phyloP scores from a whole-genome alignment of 768 basidiomycete genomes.

The Mycena floridula region DNA sequence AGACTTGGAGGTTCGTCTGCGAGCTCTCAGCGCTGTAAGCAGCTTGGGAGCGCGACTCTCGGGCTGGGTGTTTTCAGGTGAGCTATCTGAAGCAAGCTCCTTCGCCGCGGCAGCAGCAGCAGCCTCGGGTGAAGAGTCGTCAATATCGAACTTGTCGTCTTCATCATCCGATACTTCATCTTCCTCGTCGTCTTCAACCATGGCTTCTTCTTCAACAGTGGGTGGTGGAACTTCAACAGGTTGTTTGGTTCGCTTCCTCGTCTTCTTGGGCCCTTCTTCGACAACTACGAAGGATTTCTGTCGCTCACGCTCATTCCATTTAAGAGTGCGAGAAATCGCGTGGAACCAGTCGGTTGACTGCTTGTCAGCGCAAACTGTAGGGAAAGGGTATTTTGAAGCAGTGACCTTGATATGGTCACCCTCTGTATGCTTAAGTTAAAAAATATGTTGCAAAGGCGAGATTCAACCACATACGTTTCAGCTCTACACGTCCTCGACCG shows the following conservation, averaged over 20 bases:
- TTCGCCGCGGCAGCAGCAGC: conserved; percentile 14
- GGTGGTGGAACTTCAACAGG: background rate
- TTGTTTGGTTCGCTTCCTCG: conserved; percentile 19
- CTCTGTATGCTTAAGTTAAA: conserved; percentile 46
- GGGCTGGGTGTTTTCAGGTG: conserved; percentile 3
- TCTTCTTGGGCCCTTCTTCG: conserved; percentile 69
- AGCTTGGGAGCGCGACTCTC: conserved; percentile 9
- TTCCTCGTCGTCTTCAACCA: conserved; percentile 41
- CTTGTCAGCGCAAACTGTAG: conserved; percentile 96
- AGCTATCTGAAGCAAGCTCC: background rate
- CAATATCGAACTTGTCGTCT: conserved; percentile 85
- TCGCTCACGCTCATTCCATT: conserved; percentile 98
- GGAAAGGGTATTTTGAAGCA: conserved; percentile 96
- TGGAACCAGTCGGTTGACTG: conserved; percentile 99
- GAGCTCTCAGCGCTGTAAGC: conserved; percentile 23
- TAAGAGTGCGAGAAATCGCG: conserved; percentile 90
- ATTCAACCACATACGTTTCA: conserved; percentile 66
- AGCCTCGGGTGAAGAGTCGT: conserved; percentile 72
- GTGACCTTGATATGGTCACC: conserved; percentile 99
- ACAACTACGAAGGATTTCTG: conserved; percentile 99
- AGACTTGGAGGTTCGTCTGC: conserved; percentile 30
- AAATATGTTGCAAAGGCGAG: background rate
- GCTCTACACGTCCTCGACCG: conserved; percentile 91
- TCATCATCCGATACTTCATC: conserved; percentile 51
- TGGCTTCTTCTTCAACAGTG: conserved; percentile 36